Evolutionary conservation across 257 asterid genomes (phyloP).

Genomic region (Hygrophila difformis): DNA sequence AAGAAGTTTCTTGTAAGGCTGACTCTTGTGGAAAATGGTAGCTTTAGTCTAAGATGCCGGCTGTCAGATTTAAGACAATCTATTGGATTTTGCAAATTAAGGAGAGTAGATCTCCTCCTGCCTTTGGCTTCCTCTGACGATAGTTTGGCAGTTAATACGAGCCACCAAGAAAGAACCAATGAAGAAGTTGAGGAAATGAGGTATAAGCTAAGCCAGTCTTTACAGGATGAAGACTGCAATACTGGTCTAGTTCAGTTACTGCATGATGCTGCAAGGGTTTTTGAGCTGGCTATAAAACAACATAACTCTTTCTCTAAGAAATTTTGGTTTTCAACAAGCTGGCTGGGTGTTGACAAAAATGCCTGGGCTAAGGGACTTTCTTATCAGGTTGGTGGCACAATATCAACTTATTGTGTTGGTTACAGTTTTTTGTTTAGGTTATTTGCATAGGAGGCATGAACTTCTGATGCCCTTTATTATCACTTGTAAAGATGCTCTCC

Average conservation of each 20-base stretch:
- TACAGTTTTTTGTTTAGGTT: conserved; percentile 8
- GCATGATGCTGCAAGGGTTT: conserved; percentile 93
- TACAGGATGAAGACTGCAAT: conserved; percentile 65
- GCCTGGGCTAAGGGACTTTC: conserved; percentile 83
- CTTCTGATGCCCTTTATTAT: too few species aligned
- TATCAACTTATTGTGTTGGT: too few species aligned
- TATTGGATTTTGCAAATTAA: conserved; percentile 30
- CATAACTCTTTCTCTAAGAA: conserved; percentile 49
- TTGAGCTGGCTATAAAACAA: conserved; percentile 80
- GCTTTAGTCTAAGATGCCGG: conserved; percentile 25
- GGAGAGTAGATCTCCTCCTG: conserved; percentile 32
- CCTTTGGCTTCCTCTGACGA: conserved; percentile 86
- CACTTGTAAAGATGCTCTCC: too few species aligned
- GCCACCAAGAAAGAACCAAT: conserved; percentile 39
- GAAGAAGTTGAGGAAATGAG: conserved; percentile 58
- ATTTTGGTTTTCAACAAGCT: conserved; percentile 83
- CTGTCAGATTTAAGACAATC: conserved; percentile 28
- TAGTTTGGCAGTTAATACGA: conserved; percentile 74
- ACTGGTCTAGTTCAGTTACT: conserved; percentile 73
- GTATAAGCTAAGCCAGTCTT: conserved; percentile 52
- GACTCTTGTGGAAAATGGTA: conserved; percentile 28
- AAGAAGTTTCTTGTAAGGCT: conserved; percentile 41
- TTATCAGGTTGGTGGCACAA: conserved; percentile 60
- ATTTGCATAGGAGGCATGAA: conserved; percentile 14
- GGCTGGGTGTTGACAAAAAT: conserved; percentile 84